A percentile compares a stretch with the other conserved stretches of the same genome.
These are phyloP conservation scores for Xylaria digitata DNA, from an alignment of 2,329 filamentous ascomycete species.

Conservation along the genomic window DNA sequence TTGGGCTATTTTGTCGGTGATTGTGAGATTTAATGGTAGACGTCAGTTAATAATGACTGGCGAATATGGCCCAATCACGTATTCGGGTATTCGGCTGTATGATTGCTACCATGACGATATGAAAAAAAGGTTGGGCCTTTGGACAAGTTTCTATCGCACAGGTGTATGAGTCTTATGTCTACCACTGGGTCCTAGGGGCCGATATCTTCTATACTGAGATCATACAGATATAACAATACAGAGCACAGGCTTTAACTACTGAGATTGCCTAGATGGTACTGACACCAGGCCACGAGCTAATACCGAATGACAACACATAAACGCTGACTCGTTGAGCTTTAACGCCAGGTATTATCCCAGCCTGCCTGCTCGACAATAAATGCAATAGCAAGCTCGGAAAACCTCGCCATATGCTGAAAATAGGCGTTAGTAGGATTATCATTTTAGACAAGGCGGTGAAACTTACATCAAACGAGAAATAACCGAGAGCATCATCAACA, in stretches of 20 bases:
- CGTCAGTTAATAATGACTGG: neutral
- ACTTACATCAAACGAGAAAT: slow-evolving; percentile 54
- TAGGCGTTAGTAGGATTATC: slow-evolving; percentile 27
- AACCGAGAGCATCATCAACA: slow-evolving; percentile 53
- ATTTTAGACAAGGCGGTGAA: neutral
- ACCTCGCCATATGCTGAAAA: slow-evolving; percentile 54
- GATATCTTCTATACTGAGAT: no score
- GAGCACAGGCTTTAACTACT: neutral
- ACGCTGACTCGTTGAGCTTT: neutral
- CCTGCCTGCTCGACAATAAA: slow-evolving; percentile 55
- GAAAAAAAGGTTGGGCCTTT: neutral
- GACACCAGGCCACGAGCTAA: neutral
- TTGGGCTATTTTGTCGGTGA: no score
- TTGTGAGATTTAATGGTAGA: neutral
- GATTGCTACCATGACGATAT: neutral
- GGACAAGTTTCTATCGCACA: no score
- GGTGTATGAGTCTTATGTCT: neutral
- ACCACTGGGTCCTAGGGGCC: neutral
- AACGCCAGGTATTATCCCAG: slow-evolving; percentile 56
- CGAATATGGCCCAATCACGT: neutral
- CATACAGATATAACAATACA: neutral
- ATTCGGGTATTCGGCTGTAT: no score
- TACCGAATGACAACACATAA: neutral
- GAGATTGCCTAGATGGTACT: neutral
- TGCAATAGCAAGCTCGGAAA: slow-evolving; percentile 55